Conservation (phyloP, 768 basidiomycete species). For the Dioszegia aurantiaca region DNA sequence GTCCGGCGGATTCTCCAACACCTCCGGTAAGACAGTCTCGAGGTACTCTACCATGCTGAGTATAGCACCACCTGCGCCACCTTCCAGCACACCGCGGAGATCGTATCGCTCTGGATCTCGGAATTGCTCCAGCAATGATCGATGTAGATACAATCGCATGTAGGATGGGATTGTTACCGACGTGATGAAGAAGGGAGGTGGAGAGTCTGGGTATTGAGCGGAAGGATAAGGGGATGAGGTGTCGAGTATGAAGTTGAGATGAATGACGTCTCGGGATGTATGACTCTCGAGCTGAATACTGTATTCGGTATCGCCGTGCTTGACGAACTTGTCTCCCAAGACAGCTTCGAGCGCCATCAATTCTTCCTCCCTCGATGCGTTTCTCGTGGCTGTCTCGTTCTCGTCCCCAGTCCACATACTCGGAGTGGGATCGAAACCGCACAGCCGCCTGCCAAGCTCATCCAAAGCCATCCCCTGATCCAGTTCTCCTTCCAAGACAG, state of each 20-base stretch:
- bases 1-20: constrained; percentile 67
- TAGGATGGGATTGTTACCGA: constrained; percentile 71
- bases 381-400: constrained; percentile 30
- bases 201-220: constrained; percentile 54
- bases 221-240: constrained; percentile 56
- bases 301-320: constrained; percentile 33
- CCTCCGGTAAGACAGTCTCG: constrained; percentile 66
- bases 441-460: constrained; percentile 54
- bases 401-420: constrained; percentile 49
- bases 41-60: constrained; percentile 63
- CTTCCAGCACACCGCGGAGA: constrained; percentile 58
- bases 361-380: constrained; percentile 51
- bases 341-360: constrained; percentile 51
- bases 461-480: constrained; percentile 57
- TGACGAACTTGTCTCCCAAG: constrained; percentile 44
- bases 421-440: constrained; percentile 45
- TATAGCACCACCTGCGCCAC: constrained; percentile 67
- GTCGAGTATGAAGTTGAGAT: constrained; percentile 66
- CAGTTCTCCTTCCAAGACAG: constrained; percentile 55
- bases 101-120: constrained; percentile 55
- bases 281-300: constrained; percentile 37
- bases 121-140: constrained; percentile 62
- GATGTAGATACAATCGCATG: constrained; percentile 76
- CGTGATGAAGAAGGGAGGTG: constrained; percentile 71
- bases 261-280: constrained; percentile 50